These are phyloP conservation scores for Urochloa ruziziensis DNA, from an alignment of 176 grass and related monocot species.

Conservation along the genomic window DNA sequence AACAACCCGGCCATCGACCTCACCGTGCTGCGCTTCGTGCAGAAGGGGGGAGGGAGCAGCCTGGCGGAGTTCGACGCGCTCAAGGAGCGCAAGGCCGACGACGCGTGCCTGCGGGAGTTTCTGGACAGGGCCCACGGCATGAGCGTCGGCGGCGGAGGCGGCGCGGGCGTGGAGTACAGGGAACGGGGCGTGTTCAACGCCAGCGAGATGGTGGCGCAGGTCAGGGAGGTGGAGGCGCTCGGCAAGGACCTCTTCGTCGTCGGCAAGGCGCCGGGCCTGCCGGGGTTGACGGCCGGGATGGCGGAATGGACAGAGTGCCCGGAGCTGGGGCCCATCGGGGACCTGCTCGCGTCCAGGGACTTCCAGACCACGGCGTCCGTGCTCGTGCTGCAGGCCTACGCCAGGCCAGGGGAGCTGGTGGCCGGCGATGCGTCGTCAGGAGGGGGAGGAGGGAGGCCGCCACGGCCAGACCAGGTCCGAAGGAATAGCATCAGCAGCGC, in stretches of 20 bases:
- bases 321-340: conserved; percentile 74
- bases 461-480: neutral
- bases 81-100: conserved; percentile 52
- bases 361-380: conserved; percentile 54
- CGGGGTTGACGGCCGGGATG: conserved; percentile 57
- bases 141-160: neutral
- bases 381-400: conserved; percentile 58
- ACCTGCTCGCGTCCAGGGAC: conserved; percentile 68
- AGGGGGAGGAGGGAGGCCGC: conserved; percentile 8
- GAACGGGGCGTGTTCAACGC: conserved; percentile 55
- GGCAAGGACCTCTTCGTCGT: conserved; percentile 63
- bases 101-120: conserved; percentile 50
- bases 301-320: conserved; percentile 79
- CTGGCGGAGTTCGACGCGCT: conserved; percentile 35
- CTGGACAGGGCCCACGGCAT: neutral
- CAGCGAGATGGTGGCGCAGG: conserved; percentile 53
- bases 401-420: conserved; percentile 6
- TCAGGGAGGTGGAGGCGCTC: conserved; percentile 40
- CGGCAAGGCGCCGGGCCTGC: conserved; percentile 41
- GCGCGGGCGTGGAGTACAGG: conserved; percentile 34
- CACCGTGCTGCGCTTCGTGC: conserved; percentile 52
- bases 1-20: conserved; percentile 53
- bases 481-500: neutral
- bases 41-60: conserved; percentile 8
- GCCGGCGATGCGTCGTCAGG: neutral